These are phyloP conservation scores for Solanum habrochaites DNA, from an alignment of 257 asterid species.

Conservation along the genomic window DNA sequence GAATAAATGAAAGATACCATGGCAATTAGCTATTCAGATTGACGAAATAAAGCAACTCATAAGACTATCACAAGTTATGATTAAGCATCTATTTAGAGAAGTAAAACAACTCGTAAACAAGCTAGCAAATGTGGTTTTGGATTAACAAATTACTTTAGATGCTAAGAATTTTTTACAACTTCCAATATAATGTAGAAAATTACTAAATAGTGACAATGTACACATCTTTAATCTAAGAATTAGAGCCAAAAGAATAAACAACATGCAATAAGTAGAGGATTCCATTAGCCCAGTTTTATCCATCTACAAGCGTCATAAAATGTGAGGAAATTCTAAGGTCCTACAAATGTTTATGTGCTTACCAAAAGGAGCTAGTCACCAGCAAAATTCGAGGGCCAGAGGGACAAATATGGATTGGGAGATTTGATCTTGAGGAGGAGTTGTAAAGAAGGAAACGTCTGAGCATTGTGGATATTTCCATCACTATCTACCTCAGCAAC, in stretches of 20 bases:
- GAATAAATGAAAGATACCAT: not conserved
- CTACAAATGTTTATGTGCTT: not conserved
- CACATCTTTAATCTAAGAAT: not conserved
- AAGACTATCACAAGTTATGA: not conserved
- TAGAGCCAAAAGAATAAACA: not conserved
- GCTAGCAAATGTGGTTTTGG: not conserved
- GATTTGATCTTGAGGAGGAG: not conserved
- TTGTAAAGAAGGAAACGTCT: not conserved
- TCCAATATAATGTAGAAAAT: not conserved
- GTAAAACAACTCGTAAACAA: not conserved
- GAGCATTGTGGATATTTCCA: not conserved
- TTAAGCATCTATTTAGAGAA: too few species aligned
- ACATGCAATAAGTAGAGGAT: too few species aligned
- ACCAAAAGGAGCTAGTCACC: not conserved
- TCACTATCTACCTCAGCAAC: not conserved
- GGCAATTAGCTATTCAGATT: not conserved
- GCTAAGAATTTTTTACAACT: not conserved
- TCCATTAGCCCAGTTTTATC: too few species aligned
- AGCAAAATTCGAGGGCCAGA: not conserved
- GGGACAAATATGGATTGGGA: not conserved
- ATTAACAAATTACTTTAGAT: not conserved
- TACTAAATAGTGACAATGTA: not conserved
- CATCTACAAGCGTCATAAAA: not conserved
- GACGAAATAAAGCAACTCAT: not conserved
- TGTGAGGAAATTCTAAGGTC: too few species aligned